phyloP scores from a whole-genome alignment of 495 filamentous ascomycete genomes.

The Xylaria longipes region DNA sequence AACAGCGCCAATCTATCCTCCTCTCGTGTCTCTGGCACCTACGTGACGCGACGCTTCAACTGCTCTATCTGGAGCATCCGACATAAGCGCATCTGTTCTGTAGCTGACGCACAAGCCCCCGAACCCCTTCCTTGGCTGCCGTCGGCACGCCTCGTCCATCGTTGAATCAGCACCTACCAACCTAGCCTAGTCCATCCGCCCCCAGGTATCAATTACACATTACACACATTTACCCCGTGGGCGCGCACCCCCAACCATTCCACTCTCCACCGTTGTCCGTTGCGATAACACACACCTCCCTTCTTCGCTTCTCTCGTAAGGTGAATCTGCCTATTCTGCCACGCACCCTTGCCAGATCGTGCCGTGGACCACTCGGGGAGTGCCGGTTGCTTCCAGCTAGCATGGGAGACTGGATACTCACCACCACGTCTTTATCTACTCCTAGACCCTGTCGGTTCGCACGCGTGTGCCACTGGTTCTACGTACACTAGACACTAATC shows the following conservation, averaged over 20 bases:
- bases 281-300: neutral
- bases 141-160: conserved; percentile 16
- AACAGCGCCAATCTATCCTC: neutral
- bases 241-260: neutral
- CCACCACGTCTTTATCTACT: conserved; percentile 32
- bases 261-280: neutral
- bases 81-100: conserved; percentile 24
- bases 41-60: conserved; percentile 11
- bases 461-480: conserved; percentile 9
- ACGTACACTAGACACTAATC: neutral
- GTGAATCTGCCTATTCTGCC: conserved; percentile 24
- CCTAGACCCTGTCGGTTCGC: conserved; percentile 8
- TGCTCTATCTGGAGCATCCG: conserved; percentile 29
- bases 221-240: neutral
- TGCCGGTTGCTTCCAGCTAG: conserved; percentile 17
- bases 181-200: neutral
- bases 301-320: conserved; percentile 4
- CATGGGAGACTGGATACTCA: conserved; percentile 31
- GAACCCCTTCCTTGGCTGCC: conserved; percentile 23
- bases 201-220: conserved; percentile 6
- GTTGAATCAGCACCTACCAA: neutral
- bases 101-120: conserved; percentile 7
- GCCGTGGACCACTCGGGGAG: conserved; percentile 40
- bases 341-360: conserved; percentile 31
- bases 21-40: neutral